Conservation (phyloP, 2,329 filamentous ascomycete species). For the Phaeoacremonium minimum region DNA sequence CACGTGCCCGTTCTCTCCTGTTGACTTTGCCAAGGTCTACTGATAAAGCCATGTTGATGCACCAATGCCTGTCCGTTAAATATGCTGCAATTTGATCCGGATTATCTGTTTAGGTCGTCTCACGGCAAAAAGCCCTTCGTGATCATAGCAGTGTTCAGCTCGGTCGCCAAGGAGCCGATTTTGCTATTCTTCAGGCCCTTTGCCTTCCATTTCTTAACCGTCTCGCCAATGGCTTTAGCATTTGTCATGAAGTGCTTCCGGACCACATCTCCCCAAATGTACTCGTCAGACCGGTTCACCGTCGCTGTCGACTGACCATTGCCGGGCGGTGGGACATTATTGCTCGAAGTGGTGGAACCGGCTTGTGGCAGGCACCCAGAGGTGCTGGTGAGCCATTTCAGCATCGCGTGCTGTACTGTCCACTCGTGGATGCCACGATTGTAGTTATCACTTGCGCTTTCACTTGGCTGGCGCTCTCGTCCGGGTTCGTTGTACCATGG, state of each 20-base stretch:
- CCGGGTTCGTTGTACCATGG: conserved; percentile 54
- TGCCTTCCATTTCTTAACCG: conserved; percentile 9
- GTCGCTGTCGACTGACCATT: background rate
- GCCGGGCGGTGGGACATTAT: background rate
- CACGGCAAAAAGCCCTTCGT: background rate
- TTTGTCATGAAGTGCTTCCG: conserved; percentile 17
- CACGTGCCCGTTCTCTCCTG: no score
- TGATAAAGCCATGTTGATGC: no score
- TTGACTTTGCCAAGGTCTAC: no score
- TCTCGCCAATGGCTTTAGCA: conserved; percentile 10
- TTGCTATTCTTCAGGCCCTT: background rate
- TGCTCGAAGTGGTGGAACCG: background rate
- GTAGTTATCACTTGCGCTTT: conserved; percentile 17
- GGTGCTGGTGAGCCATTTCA: conserved; percentile 17
- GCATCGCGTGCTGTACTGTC: conserved; percentile 23
- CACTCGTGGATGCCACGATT: conserved; percentile 18
- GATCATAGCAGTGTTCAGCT: background rate
- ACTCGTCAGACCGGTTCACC: conserved; percentile 10
- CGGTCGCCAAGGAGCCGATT: background rate
- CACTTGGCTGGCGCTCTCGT: conserved; percentile 15
- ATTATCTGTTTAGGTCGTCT: no score
- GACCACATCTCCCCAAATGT: conserved; percentile 17
- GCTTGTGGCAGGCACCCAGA: conserved; percentile 4
- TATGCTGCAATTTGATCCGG: no score
- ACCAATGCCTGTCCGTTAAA: no score